Evolutionary conservation across 495 filamentous ascomycete species (phyloP).

Genomic region (Talaromyces stipitatus): DNA sequence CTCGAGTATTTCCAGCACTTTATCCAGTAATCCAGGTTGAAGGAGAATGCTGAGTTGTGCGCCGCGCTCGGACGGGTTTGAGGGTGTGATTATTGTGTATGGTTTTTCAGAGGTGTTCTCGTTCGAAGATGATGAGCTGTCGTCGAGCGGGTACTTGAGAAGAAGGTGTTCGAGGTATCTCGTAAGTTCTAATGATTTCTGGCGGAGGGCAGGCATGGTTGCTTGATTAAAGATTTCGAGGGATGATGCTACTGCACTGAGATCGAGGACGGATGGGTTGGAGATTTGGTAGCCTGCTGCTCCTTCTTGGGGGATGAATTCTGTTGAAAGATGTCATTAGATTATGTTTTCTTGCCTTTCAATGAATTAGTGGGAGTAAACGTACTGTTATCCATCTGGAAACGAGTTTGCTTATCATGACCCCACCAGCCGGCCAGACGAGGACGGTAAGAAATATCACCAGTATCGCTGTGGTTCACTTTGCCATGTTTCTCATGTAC

Average conservation of each 20-base stretch:
- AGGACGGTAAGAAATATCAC: slow-evolving; percentile 35
- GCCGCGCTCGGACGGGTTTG: slow-evolving; percentile 61
- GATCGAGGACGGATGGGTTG: slow-evolving; percentile 54
- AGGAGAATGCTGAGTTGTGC: slow-evolving; percentile 81
- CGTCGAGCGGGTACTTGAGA: slow-evolving; percentile 26
- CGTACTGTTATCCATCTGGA: slow-evolving; percentile 65
- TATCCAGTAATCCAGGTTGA: slow-evolving; percentile 55
- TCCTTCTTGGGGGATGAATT: slow-evolving; percentile 63
- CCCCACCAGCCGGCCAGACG: slow-evolving; percentile 90
- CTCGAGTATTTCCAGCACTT: slow-evolving; percentile 61
- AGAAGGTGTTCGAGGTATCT: slow-evolving; percentile 72
- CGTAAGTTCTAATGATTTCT: slow-evolving; percentile 71
- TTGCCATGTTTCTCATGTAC: slow-evolving; percentile 69
- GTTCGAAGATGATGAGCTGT: slow-evolving; percentile 26
- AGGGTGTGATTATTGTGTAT: slow-evolving; percentile 77
- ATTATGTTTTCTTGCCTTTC: neutral
- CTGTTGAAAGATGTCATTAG: slow-evolving; percentile 13
- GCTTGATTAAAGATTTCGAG: slow-evolving; percentile 73
- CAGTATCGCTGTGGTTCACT: slow-evolving; percentile 35
- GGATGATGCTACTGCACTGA: slow-evolving; percentile 62
- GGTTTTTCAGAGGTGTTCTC: slow-evolving; percentile 18
- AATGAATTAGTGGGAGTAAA: neutral
- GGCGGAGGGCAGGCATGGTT: slow-evolving; percentile 58
- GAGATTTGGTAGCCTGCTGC: slow-evolving; percentile 57
- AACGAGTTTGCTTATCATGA: slow-evolving; percentile 65